These are phyloP conservation scores for Cutaneotrichosporon dermatis DNA, from an alignment of 1,284 basidiomycete genomes.

Conservation along the genomic window DNA sequence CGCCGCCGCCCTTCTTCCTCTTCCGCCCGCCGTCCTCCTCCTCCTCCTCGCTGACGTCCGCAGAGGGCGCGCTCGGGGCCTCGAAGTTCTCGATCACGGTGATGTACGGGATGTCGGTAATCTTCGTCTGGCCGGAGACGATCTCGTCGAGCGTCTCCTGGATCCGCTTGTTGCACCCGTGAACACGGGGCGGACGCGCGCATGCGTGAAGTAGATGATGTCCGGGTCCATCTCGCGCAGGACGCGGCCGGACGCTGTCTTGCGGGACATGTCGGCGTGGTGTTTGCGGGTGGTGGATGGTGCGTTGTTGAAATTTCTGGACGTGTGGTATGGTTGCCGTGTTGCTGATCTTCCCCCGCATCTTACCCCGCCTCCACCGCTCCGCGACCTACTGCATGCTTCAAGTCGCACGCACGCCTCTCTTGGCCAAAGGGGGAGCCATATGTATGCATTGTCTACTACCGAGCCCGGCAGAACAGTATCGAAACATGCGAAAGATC, in stretches of 20 bases:
- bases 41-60: neutral
- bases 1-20: conserved; percentile 1
- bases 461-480: too few species aligned
- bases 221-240: conserved; percentile 17
- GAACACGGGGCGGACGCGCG: conserved; percentile 17
- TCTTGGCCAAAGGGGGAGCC: too few species aligned
- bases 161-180: conserved; percentile 20
- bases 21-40: neutral
- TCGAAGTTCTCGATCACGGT: conserved; percentile 21
- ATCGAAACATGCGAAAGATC: too few species aligned
- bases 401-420: too few species aligned
- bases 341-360: too few species aligned
- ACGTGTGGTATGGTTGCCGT: too few species aligned
- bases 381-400: too few species aligned
- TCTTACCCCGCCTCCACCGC: too few species aligned
- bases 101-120: conserved; percentile 20
- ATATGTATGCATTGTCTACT: too few species aligned
- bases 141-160: conserved; percentile 18
- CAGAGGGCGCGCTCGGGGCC: neutral
- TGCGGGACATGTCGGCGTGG: conserved; percentile 8
- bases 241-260: conserved; percentile 14
- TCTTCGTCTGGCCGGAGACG: conserved; percentile 9
- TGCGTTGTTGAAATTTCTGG: neutral
- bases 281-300: neutral
- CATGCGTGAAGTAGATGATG: conserved; percentile 19